Evolutionary conservation across 1,139 yeast species (phyloP).

Genomic region (Saccharomycopsis phalli): DNA sequence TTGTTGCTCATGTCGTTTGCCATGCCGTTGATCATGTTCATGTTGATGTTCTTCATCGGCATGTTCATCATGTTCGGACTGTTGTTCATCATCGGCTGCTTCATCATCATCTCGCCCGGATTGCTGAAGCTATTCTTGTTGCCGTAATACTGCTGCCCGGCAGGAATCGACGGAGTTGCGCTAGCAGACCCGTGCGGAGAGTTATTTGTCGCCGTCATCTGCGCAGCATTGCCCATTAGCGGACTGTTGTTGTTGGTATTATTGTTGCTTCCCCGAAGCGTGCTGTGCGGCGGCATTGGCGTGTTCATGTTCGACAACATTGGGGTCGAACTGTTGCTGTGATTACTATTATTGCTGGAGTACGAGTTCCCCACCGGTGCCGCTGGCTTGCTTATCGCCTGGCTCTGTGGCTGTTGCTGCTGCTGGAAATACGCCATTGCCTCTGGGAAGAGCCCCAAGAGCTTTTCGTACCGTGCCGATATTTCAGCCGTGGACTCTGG

Average conservation of each 20-base stretch:
- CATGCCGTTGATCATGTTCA: constrained; percentile 5
- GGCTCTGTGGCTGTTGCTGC: constrained; percentile 16
- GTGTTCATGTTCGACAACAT: constrained; percentile 6
- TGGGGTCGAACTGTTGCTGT: constrained; percentile 3
- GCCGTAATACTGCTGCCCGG: neutral
- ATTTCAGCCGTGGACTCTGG: constrained; percentile 17
- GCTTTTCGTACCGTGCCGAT: constrained; percentile 7
- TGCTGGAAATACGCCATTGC: constrained; percentile 15
- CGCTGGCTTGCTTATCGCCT: neutral
- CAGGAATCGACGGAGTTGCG: constrained; percentile 13
- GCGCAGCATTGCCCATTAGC: neutral
- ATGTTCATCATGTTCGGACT: constrained; percentile 1
- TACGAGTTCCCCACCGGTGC: neutral
- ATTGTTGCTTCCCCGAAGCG: constrained; percentile 9
- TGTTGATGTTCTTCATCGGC: constrained; percentile 8
- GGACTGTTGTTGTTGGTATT: constrained; percentile 6
- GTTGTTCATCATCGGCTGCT: neutral
- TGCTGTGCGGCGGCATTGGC: constrained; percentile 5
- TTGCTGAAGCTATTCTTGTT: neutral
- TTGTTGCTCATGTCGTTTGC: constrained; percentile 2
- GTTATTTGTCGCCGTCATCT: neutral
- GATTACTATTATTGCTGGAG: constrained; percentile 2
- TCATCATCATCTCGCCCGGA: neutral
- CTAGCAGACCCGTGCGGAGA: constrained; percentile 8
- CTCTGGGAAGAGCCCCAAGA: constrained; percentile 16